Evolutionary conservation across 352 stramenopile species (phyloP), one percentile per base, ranked within the genome.

Genomic region (Pythium aquatile): DNA sequence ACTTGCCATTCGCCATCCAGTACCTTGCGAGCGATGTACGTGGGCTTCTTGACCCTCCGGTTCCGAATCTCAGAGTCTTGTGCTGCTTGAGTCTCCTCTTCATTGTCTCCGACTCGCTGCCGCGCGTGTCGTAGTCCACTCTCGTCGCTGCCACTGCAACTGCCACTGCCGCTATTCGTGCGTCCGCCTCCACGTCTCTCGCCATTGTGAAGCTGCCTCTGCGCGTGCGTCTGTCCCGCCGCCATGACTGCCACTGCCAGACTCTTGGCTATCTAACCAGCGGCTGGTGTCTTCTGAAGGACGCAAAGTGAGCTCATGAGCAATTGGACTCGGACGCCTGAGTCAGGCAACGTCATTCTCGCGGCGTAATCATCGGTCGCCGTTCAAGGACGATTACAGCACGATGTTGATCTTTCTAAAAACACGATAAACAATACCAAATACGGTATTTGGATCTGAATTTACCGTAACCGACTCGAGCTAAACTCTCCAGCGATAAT

Each of bases 11-110:
- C 20, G 20, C 9, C 26, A 35, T 35, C 20, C 11, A 53, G 26
- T 26, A 28, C 52, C 52, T 58, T 58, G 30, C 52, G 52, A 14
- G 39, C 32, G 32, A 58, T 37, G 29, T 58, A 58, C 52, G 52
- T 58, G 17, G 52, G 52, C 52, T 32, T 58, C n/a, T 40, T 26
- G 17, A 20, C 28, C 13, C 13, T 5, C 4, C 51, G 51, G 51
- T 44, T 20, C 10, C 2, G 29, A 9, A 5, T 29, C 30, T 8
- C 32, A 35, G 32, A 24, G 32, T 9, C 32, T 35, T 9, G 35
- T 11, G 35, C 35, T 42, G 8, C 35, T 11, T 16, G 7, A 2
- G 35, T 42, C 35, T 48, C 14, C 16, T 48, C n/a, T 48, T 14
- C 20, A 24, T 24, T n/a, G 39, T n/a, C 39, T 24, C 20, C 20